A percentile compares a stretch with the other conserved stretches of the same genome.
Evolutionary conservation across 139 green algal genomes (phyloP).

Genomic region (Coelastrella sp.): DNA sequence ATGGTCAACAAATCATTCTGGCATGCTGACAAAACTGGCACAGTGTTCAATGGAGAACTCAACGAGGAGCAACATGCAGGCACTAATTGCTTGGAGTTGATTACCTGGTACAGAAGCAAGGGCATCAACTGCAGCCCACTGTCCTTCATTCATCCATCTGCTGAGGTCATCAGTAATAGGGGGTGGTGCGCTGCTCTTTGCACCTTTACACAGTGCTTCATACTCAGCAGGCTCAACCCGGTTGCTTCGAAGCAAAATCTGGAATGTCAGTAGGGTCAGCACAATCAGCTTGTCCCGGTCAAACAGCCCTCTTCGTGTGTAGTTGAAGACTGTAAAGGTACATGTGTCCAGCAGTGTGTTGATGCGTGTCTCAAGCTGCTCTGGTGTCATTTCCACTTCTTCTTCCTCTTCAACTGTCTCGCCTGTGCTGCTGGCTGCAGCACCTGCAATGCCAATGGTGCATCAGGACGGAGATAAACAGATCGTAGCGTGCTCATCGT

Average conservation of each 20-base stretch:
- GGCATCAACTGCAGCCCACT: constrained; percentile 83
- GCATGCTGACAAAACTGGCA: background rate
- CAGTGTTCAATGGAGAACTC: background rate
- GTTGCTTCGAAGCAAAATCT: constrained; percentile 54
- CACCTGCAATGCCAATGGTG: background rate
- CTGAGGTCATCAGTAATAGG: constrained; percentile 86
- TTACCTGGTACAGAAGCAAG: constrained; percentile 69
- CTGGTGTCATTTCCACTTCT: constrained; percentile 59
- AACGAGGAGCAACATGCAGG: too few relatives aligned
- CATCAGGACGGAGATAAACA: too few relatives aligned
- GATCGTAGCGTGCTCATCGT: too few relatives aligned
- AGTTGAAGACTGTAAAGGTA: constrained; percentile 90
- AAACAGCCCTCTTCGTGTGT: constrained; percentile 88
- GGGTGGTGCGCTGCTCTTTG: constrained; percentile 61
- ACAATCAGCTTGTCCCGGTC: constrained; percentile 91
- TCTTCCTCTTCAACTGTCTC: constrained; percentile 34
- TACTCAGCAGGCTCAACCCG: constrained; percentile 81
- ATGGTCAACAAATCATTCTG: background rate
- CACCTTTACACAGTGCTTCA: constrained; percentile 78
- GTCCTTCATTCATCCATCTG: constrained; percentile 75
- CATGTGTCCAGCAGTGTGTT: constrained; percentile 76
- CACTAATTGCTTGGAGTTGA: too few relatives aligned
- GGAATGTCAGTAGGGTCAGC: constrained; percentile 85
- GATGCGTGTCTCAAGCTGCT: constrained; percentile 80
- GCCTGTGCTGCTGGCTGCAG: constrained; percentile 8